Evolutionary conservation across 257 asterid species (phyloP), one percentile per base, ranked within the genome.

Genomic region (Avicennia marina): DNA sequence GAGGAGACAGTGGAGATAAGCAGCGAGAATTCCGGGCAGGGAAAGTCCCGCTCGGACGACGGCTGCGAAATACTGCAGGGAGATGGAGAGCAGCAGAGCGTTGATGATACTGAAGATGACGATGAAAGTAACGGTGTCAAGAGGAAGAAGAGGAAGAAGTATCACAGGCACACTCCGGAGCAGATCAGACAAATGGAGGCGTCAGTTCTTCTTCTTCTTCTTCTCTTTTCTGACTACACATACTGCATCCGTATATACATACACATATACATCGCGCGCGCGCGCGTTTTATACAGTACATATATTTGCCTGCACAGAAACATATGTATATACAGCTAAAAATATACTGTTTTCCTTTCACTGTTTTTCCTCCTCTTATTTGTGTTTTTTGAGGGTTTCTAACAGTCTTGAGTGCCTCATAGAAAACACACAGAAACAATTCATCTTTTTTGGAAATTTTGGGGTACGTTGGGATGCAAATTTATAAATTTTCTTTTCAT

Each of bases 151-250:
- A 76, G 94, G 60, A 87, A 81, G 63, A 90, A 80, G 52, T 81
- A 79, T 66, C 95, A 85, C 74, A 62, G 98, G 48, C 98, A 90
- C 68, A 83, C 95, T 1, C 75, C 84, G 0, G 75, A 73, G 20
- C 98, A 90, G 39, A 90, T 90, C 21, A 69, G 75, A 57, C 82
- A 77, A 49, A 81, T 90, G 96, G 98, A 90, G 21, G 75, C 91
- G 98, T 90, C 76, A 19, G 87, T 72, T 4, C 24, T 5, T 12
- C 34, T 29, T 29, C 34, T 29, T 8, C 34, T 32, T 40, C 0
- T 1, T 6, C 25, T 44, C 16, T 4, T 6, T 12, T 29, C 34
- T 29, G n/a, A n/a, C 34, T 29, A 29, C 8, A 29, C 0, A 29
- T 29, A 29, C n/a, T n/a, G n/a, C 34, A 29, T 15, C 2, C 27